Evolutionary conservation across 129 eudicot genomes (phyloP).

Genomic region (Tanacetum coccineum): DNA sequence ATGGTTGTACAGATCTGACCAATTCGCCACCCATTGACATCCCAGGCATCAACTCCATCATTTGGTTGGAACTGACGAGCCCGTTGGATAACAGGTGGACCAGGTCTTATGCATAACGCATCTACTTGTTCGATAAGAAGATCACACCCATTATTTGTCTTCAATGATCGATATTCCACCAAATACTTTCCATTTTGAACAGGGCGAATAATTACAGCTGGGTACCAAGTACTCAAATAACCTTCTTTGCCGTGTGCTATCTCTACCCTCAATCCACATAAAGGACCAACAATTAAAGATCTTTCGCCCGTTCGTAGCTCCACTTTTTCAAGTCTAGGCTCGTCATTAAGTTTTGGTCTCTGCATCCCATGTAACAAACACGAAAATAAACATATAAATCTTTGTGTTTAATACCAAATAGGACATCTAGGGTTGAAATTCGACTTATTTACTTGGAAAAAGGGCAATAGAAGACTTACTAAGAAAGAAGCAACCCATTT

Average conservation of each 20-base stretch:
- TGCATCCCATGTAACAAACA: slow-evolving; percentile 30
- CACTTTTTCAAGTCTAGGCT: slow-evolving; percentile 30
- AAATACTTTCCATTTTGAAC: slow-evolving; percentile 35
- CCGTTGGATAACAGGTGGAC: slow-evolving; percentile 41
- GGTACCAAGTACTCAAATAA: slow-evolving; percentile 46
- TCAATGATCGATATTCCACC: slow-evolving; percentile 47
- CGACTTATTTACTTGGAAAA: neutral
- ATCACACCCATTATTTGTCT: slow-evolving; percentile 23
- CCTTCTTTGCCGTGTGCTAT: slow-evolving; percentile 45
- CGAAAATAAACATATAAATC: slow-evolving; percentile 5
- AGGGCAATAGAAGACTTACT: slow-evolving; percentile 24
- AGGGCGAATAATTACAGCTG: slow-evolving; percentile 38
- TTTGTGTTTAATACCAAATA: neutral
- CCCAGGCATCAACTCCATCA: slow-evolving; percentile 70
- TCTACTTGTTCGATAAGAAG: slow-evolving; percentile 54
- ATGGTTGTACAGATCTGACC: slow-evolving; percentile 48
- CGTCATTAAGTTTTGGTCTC: slow-evolving; percentile 33
- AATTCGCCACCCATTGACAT: slow-evolving; percentile 58
- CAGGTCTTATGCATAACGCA: slow-evolving; percentile 55
- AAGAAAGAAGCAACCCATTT: slow-evolving; percentile 55
- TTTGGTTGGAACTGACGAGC: slow-evolving; percentile 27
- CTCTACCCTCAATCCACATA: slow-evolving; percentile 44
- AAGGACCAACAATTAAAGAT: slow-evolving; percentile 16
- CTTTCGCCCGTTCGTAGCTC: slow-evolving; percentile 22
- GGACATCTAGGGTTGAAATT: neutral